These are phyloP conservation scores for Vigna trinervia DNA, from an alignment of 306 rosid species.

Conservation along the genomic window DNA sequence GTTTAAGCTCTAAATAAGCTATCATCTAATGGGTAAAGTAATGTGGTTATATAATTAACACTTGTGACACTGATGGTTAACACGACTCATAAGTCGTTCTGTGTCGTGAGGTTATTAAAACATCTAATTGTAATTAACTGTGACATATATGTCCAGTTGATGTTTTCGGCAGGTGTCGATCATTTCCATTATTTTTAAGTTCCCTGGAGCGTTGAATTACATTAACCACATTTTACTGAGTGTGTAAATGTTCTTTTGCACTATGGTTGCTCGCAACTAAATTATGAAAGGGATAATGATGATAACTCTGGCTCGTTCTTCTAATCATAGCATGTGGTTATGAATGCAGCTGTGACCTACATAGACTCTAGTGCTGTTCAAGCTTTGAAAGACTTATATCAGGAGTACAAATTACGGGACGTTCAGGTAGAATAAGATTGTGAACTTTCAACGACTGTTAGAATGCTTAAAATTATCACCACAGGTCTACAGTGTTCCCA, in stretches of 20 bases:
- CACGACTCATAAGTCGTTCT: background rate
- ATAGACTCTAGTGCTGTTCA: constrained; percentile 95
- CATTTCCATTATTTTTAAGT: background rate
- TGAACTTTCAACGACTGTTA: background rate
- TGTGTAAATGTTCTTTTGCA: constrained; percentile 28
- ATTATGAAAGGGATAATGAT: constrained; percentile 2
- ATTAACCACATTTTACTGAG: constrained; percentile 17
- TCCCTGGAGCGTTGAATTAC: background rate
- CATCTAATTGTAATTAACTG: background rate
- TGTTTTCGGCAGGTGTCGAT: background rate
- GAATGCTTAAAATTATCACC: background rate
- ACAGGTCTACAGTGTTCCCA: constrained; percentile 7
- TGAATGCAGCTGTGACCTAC: constrained; percentile 86
- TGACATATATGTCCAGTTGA: background rate
- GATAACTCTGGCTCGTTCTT: constrained; percentile 5
- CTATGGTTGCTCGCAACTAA: constrained; percentile 27
- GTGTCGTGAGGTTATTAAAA: background rate
- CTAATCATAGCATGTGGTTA: constrained; percentile 13
- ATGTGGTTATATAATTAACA: background rate
- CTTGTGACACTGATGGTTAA: background rate
- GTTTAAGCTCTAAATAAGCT: constrained; percentile 21
- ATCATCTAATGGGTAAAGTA: background rate
- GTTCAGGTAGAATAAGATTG: constrained; percentile 65
- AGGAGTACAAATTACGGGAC: constrained; percentile 88
- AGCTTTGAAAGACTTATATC: constrained; percentile 87